Base-by-base conservation (phyloP, 805 yeast genomes). In the Alloascoidea hylecoeti region DNA sequence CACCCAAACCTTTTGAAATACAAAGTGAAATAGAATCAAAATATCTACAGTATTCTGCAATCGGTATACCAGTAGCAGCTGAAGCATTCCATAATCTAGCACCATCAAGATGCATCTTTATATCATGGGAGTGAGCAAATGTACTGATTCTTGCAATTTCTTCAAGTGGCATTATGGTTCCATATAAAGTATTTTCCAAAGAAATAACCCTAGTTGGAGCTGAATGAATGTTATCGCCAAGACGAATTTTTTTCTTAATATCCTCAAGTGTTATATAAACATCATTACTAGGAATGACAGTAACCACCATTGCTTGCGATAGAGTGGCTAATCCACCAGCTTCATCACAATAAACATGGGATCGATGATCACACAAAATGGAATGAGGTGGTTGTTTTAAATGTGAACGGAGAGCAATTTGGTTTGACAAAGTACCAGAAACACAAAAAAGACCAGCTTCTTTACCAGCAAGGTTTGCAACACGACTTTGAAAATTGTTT, bases 21-120 rank as follows among this genome's bases (percentile, higher is more conserved):
- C 96, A 88, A 37, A 88, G 67, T 13, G 95, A 83, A 36, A 88
- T 81, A n/a, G 92, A 75, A 57, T 86, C 96, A 53, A 86, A 86
- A 43, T 75, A 61, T 44, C 68, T 64, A 46, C 94, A 81, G 56
- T 77, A 85, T 49, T 83, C 83, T 15, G 56, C 58, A 42, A 86
- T 58, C 14, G 84, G 60, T 27, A 81, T 64, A 17, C 81, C 85
- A 6, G 84, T 72, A 17, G 70, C 88, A 9, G 69, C 80, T 33
- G 75, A 64, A n/a, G 96, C 96, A 55, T 82, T 83, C 88, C 94
- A 86, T 37, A 88, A 60, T 49, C 97, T 70, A n/a, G 96, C 97
- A 44, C 96, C 97, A 55, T 88, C 97, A 49, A 86, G 72, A 51
- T 89, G 96, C 46, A 86, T 56, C 39, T 63, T 67, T 39, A 83